phyloP scores from a whole-genome alignment of 768 basidiomycete species.

The Coprinellus aureogranulatus region DNA sequence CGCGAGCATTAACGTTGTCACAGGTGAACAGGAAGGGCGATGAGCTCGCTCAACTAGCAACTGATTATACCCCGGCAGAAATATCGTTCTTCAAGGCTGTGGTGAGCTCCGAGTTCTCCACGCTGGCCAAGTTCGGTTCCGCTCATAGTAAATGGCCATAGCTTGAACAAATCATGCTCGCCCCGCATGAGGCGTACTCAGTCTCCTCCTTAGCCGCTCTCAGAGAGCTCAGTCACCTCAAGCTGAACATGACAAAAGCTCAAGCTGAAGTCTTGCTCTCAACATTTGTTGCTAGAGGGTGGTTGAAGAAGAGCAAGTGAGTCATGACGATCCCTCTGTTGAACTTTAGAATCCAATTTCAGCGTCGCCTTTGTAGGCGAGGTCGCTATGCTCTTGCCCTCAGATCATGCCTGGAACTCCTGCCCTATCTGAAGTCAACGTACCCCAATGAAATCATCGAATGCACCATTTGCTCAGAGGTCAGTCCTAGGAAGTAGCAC shows the following conservation, averaged over 20 bases:
- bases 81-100: slow-evolving; percentile 83
- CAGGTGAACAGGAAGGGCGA: slow-evolving; percentile 83
- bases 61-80: slow-evolving; percentile 75
- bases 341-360: too few relatives aligned
- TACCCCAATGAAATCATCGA: slow-evolving; percentile 71
- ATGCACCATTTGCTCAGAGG: slow-evolving; percentile 74
- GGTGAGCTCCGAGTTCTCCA: slow-evolving; percentile 40
- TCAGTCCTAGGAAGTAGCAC: slow-evolving; percentile 23
- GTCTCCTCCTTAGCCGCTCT: slow-evolving; percentile 76
- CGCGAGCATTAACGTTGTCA: not conserved
- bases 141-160: slow-evolving; percentile 25
- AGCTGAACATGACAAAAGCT: slow-evolving; percentile 67
- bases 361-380: slow-evolving; percentile 33
- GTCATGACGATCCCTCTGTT: slow-evolving; percentile 22
- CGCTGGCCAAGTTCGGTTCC: not conserved
- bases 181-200: slow-evolving; percentile 70
- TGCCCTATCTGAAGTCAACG: slow-evolving; percentile 66
- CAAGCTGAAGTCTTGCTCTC: slow-evolving; percentile 70
- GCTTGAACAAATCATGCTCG: slow-evolving; percentile 87
- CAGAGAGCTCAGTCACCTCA: slow-evolving; percentile 62
- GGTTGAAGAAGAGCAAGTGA: slow-evolving; percentile 73
- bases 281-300: slow-evolving; percentile 83
- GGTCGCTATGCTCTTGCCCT: slow-evolving; percentile 81
- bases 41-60: slow-evolving; percentile 79
- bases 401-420: slow-evolving; percentile 10